phyloP scores from a whole-genome alignment of 352 stramenopile species.

The Pythium rhizo-oryzae region DNA sequence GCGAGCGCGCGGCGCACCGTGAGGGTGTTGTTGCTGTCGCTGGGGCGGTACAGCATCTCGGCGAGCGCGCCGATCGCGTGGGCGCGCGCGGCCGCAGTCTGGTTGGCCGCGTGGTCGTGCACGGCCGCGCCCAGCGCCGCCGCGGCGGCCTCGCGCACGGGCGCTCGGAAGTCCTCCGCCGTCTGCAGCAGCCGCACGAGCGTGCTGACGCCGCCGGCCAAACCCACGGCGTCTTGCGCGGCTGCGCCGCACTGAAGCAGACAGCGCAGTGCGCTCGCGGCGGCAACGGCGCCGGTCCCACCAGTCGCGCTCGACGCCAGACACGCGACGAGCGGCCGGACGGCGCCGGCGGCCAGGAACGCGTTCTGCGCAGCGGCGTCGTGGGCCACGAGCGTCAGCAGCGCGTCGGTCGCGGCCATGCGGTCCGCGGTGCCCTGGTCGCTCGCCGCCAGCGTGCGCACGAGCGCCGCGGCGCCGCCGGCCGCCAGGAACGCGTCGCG shows the following conservation, averaged over 20 bases:
- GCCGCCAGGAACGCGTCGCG: neutral
- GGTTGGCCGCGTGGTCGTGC: neutral
- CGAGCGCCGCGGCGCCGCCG: neutral
- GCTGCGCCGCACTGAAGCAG: neutral
- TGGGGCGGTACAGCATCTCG: neutral
- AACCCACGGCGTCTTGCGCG: neutral
- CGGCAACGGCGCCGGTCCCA: no score
- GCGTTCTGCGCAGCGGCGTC: neutral
- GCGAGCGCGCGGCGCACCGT: neutral
- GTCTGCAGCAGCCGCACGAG: neutral
- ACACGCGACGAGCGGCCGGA: neutral
- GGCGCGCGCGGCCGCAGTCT: neutral
- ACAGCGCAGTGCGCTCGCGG: neutral
- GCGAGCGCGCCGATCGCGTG: neutral
- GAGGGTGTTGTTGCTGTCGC: neutral
- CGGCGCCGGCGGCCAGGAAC: neutral
- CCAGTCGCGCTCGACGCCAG: neutral
- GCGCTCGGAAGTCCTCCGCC: neutral
- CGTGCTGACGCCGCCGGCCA: neutral
- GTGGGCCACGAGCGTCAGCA: neutral
- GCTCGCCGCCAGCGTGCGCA: neutral
- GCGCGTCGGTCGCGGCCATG: neutral
- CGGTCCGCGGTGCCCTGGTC: neutral
- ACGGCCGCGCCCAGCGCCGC: neutral
- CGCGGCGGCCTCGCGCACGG: no score